These are phyloP conservation scores for Amanita brunnescens DNA, from an alignment of 768 basidiomycete species.

Conservation along the genomic window DNA sequence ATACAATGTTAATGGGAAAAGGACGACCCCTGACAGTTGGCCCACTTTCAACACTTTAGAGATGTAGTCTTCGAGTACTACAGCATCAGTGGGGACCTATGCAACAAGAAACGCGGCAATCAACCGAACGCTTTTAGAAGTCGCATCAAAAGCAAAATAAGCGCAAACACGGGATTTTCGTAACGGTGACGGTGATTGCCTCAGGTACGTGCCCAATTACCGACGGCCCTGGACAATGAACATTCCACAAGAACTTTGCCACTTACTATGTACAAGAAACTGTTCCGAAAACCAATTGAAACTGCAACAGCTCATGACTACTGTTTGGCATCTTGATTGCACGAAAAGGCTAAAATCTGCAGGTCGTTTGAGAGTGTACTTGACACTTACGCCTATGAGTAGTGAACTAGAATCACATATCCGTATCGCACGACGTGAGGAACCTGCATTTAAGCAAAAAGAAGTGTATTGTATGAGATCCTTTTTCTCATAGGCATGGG, in stretches of 20 bases:
- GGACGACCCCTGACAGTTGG: neutral
- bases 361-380: neutral
- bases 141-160: conserved; percentile 1
- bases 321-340: neutral
- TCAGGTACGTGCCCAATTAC: neutral
- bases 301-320: neutral
- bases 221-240: neutral
- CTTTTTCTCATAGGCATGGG: neutral
- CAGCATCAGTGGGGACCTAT: neutral
- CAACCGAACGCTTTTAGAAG: neutral
- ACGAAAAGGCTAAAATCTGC: neutral
- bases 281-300: neutral
- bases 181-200: neutral
- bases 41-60: neutral
- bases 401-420: neutral
- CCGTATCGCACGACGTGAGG: neutral
- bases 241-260: neutral
- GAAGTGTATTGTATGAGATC: neutral
- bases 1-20: neutral
- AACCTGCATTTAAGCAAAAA: neutral
- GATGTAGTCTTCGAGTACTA: neutral
- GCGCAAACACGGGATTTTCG: conserved; percentile 1
- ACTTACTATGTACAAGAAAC: neutral
- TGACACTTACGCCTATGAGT: neutral
- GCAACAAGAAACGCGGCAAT: neutral